These are phyloP conservation scores for Aureobasidium sp. DNA, from an alignment of 2,329 filamentous ascomycete species.

Conservation along the genomic window DNA sequence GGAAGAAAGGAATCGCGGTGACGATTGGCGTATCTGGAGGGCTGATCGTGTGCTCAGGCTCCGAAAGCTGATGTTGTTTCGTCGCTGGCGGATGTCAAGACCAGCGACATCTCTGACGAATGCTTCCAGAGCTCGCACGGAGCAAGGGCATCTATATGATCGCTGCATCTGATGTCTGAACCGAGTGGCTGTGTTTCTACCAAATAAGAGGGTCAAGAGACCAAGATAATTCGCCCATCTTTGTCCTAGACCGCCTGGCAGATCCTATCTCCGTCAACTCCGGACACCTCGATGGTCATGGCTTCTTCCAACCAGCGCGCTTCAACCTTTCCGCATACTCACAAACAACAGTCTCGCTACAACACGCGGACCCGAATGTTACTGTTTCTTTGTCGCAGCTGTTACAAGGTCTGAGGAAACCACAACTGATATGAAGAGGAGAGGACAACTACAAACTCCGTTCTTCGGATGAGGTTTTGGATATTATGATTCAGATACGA, in stretches of 20 bases:
- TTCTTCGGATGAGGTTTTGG: background rate
- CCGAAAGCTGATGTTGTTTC: conserved; percentile 5
- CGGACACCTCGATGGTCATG: background rate
- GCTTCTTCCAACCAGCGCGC: background rate
- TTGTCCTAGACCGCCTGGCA: conserved; percentile 4
- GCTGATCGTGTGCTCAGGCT: conserved; percentile 15
- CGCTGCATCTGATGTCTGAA: background rate
- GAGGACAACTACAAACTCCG: background rate
- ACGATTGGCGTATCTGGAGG: background rate
- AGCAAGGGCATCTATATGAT: conserved; percentile 18
- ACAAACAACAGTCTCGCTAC: no score
- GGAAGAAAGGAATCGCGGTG: background rate
- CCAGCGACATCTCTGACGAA: conserved; percentile 23
- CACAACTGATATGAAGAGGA: background rate
- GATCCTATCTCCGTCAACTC: background rate
- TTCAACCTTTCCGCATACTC: background rate
- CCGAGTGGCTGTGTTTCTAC: background rate
- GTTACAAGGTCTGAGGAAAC: background rate
- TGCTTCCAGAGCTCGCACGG: conserved; percentile 21
- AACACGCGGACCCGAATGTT: background rate
- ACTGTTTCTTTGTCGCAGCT: background rate
- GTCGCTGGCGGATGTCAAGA: conserved; percentile 17
- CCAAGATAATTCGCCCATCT: background rate
- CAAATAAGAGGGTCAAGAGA: background rate
- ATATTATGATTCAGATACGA: background rate